Evolutionary conservation across 1,139 yeast genomes (phyloP), one percentile per base, ranked within the genome.

Genomic region (Taphrina confusa): DNA sequence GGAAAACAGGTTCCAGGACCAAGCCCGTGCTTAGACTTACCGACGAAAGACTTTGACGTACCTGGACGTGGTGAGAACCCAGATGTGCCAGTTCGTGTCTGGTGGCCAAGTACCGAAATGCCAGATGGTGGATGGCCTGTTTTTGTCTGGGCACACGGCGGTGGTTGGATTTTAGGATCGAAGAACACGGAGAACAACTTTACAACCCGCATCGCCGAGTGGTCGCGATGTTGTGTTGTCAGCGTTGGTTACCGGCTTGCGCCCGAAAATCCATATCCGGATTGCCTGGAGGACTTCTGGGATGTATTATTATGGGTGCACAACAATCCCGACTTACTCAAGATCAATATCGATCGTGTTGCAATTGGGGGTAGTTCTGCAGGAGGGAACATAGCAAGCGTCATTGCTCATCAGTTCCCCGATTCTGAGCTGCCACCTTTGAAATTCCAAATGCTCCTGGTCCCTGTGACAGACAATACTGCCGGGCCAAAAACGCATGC

Each of bases 341-440:
- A 69, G 4, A 70, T 75, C 39, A 71, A 78, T 64, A 65, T 66
- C 37, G 66, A 66, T 36, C 75, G 73, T 54, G 68, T 79, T n/a
- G 75, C 76, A 9, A 70, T 76, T 20, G 81, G 76, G 11, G 82
- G 82, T 0, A 75, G 79, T 0, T 78, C 81, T 1, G 82, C 82
- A 18, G 82, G 80, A 23, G 80, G 80, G 1, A 76, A 77, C 66
- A 70, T 78, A 63, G 72, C 79, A 16, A 80, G 80, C 1, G 71
- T 75, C 5, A 70, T 77, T 46, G 68, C 76, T 20, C 80, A 78
- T 65, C 75, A 75, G 65, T 74, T 69, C 62, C 77, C 74, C 34
- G 61, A 72, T 16, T 42, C 61, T 20, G 44, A 46, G 20, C 66
- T 74, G 4, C 80, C 81, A 14, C 72, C 77, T 2, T 62, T 78